Evolutionary conservation across 352 stramenopile species (phyloP).

Genomic region (Phytophthora megakarya): DNA sequence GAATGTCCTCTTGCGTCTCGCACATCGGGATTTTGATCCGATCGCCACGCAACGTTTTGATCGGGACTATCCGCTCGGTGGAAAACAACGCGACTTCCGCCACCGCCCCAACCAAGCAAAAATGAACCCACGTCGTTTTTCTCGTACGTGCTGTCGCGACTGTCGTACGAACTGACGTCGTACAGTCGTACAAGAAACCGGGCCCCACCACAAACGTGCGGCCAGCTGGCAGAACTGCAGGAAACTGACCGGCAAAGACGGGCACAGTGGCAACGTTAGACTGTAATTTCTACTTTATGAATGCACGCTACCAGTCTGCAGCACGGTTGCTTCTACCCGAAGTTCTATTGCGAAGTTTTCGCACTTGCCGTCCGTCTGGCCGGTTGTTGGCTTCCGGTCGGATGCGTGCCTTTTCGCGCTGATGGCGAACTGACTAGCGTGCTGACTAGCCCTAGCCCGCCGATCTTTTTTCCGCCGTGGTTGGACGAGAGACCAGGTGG

Average conservation of each 20-base stretch:
- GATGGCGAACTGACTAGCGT: conserved; percentile 33
- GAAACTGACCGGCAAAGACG: conserved; percentile 22
- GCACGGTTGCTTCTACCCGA: too few relatives aligned
- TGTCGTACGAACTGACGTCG: conserved; percentile 25
- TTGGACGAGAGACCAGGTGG: conserved; percentile 17
- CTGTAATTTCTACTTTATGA: too few relatives aligned
- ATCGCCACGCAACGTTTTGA: conserved; percentile 13
- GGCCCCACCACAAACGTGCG: conserved; percentile 26
- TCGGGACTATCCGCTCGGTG: conserved; percentile 13
- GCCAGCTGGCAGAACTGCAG: conserved; percentile 5
- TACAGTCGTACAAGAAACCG: conserved; percentile 19
- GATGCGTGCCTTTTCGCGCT: not conserved
- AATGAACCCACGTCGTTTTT: conserved; percentile 29
- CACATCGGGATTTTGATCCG: conserved; percentile 6
- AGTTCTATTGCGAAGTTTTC: not conserved
- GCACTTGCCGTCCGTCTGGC: not conserved
- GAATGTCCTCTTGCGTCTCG: not conserved
- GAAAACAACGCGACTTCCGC: conserved; percentile 8
- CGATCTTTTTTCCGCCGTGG: conserved; percentile 12
- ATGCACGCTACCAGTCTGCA: too few relatives aligned
- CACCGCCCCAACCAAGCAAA: not conserved
- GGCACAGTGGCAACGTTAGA: not conserved
- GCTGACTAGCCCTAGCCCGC: conserved; percentile 8
- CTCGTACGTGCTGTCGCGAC: conserved; percentile 24
- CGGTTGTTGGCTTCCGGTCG: not conserved